A percentile compares a stretch with the other conserved stretches of the same genome.
phyloP scores from a whole-genome alignment of 495 filamentous ascomycete species.

The Aspergillus biplanus region DNA sequence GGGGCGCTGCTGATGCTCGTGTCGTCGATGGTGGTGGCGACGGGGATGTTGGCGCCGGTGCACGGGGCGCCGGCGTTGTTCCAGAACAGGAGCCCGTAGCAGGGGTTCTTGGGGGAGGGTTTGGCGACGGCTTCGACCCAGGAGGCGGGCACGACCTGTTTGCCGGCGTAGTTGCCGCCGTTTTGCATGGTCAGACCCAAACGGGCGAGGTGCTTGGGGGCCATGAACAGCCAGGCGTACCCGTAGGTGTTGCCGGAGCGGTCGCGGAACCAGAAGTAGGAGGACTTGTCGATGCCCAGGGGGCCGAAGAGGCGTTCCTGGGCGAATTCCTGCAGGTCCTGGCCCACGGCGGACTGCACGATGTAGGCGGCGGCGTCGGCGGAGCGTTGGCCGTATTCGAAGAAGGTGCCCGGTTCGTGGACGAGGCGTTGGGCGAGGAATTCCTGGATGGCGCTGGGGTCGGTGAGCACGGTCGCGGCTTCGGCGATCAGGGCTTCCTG shows the following conservation, averaged over 20 bases:
- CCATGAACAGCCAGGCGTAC: slow-evolving; percentile 4
- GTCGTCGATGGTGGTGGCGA: background rate
- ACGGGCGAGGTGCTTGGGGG: background rate
- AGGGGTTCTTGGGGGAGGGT: slow-evolving; percentile 4
- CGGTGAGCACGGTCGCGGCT: background rate
- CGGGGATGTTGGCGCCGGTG: background rate
- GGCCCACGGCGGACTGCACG: background rate
- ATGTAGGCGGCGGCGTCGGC: slow-evolving; percentile 2
- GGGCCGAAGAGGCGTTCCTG: background rate
- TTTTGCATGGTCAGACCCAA: background rate
- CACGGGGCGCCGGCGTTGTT: background rate
- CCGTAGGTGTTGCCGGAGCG: slow-evolving; percentile 1
- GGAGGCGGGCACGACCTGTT: background rate
- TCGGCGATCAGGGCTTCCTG: background rate
- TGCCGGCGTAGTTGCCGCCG: background rate
- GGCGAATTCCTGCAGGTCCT: background rate
- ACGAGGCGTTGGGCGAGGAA: background rate
- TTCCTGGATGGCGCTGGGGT: slow-evolving; percentile 1
- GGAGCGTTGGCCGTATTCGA: background rate
- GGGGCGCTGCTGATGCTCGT: slow-evolving; percentile 1
- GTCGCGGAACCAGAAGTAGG: slow-evolving; percentile 2
- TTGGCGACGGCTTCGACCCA: background rate
- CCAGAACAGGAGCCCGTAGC: slow-evolving; percentile 1
- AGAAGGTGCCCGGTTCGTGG: background rate
- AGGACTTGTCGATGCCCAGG: background rate